A percentile compares a stretch with the other conserved stretches of the same genome.
Conservation (phyloP, 768 basidiomycete species). For the Suillus plorans region DNA sequence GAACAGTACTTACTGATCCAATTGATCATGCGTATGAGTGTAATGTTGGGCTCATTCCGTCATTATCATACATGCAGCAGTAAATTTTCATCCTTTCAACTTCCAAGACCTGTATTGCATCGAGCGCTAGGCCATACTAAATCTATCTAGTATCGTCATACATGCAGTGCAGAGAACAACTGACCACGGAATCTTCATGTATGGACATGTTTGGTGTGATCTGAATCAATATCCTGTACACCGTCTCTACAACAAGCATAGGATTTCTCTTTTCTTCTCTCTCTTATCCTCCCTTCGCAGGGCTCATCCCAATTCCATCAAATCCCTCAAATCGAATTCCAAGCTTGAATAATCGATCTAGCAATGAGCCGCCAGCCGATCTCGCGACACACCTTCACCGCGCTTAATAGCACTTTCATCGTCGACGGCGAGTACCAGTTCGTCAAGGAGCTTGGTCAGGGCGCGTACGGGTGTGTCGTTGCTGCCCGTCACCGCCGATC, state of each 20-base stretch:
- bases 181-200: conserved; percentile 13
- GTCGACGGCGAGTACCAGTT: conserved; percentile 90
- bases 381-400: conserved; percentile 77
- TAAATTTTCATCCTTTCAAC: background rate
- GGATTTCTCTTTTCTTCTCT: background rate
- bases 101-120: background rate
- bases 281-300: background rate
- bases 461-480: conserved; percentile 92
- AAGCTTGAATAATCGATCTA: background rate
- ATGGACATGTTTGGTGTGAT: conserved; percentile 31
- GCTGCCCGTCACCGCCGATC: conserved; percentile 80
- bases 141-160: background rate
- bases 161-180: conserved; percentile 3
- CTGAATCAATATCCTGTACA: conserved; percentile 19
- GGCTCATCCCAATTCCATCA: background rate
- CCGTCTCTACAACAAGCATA: background rate
- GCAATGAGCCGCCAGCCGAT: conserved; percentile 22
- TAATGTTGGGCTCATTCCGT: background rate
- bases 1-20: background rate
- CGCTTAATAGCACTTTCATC: conserved; percentile 83
- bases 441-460: conserved; percentile 96
- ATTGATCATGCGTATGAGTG: background rate
- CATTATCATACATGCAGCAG: background rate
- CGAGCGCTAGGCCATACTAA: background rate
- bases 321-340: background rate